Evolutionary conservation across 345 rosid species (phyloP), one percentile per base, ranked within the genome.

Genomic region (Sisymbrium irio): DNA sequence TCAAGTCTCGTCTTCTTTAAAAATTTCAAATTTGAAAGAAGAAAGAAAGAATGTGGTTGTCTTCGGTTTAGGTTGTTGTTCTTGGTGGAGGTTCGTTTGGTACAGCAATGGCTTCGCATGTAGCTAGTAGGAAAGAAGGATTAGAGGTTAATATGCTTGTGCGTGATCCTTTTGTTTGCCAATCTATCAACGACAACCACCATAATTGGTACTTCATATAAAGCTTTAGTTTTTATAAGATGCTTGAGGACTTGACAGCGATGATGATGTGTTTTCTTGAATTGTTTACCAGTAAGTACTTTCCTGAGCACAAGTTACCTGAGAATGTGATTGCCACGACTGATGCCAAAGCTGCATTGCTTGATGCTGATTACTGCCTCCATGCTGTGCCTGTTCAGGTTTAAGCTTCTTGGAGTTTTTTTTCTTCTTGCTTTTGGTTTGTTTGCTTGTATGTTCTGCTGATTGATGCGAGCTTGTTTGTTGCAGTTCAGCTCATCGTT

Each of bases 361-460:
- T 82, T 76, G 85, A 78, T 73, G 90, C 97, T 42, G 97, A 90
- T 78, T 93, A 86, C 51, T 93, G 97, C 77, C 90, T 90, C 19
- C 97, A 90, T 73, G 97, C 98, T 3, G 92, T 90, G 20, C 98
- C 98, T 25, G 98, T 93, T 37, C 98, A 90, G 98, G 97, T 93
- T 64, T 17, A 6, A 30, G 7, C 45, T 18, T 2, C n/a, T 66
- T 67, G 27, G 22, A 20, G 49, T 46, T 55, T 63, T 9, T 30
- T 12, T 27, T 18, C 9, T 56, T 18, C 9, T 8, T 15, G 2
- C 10, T 12, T 30, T 14, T 50, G 39, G 8, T 66, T 28, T 44
- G 30, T 59, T 50, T 54, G 77, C 49, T 69, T 78, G 36, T 73
- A 68, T 60, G 51, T 44, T 30, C 51, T 64, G 60, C 54, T 71